phyloP scores from a whole-genome alignment of 2,329 filamentous ascomycete genomes.

The Fusarium coicis region DNA sequence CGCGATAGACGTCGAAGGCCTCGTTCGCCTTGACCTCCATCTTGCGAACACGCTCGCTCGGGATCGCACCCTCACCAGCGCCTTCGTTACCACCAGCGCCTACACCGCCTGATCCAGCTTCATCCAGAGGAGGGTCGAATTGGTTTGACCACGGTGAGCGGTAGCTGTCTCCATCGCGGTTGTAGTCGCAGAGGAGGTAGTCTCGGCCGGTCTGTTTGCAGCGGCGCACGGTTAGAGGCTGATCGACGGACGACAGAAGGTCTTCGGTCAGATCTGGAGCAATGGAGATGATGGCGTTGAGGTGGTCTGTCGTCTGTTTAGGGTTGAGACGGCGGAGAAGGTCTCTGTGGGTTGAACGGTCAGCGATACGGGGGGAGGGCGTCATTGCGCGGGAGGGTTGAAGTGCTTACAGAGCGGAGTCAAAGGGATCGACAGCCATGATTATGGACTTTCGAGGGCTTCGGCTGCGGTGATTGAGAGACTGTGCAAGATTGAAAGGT shows the following conservation, averaged over 20 bases:
- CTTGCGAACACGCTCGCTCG: conserved; percentile 88
- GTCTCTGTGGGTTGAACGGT: conserved; percentile 69
- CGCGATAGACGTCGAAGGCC: conserved; percentile 95
- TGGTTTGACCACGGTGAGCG: conserved; percentile 99
- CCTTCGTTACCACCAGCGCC: conserved; percentile 66
- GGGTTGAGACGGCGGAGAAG: conserved; percentile 98
- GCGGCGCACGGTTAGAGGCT: conserved; percentile 86
- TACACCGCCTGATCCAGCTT: conserved; percentile 65
- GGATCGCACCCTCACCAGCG: conserved; percentile 82
- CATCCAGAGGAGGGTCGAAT: conserved; percentile 89
- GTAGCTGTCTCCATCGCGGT: conserved; percentile 98
- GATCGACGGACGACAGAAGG: conserved; percentile 96
- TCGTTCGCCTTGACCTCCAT: conserved; percentile 96
- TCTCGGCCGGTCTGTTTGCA: conserved; percentile 92
- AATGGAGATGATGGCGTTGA: conserved; percentile 87
- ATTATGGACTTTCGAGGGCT: not conserved
- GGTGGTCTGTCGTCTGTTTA: conserved; percentile 88
- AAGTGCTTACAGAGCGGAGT: conserved; percentile 76
- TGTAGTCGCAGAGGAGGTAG: conserved; percentile 99
- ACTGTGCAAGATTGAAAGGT: not conserved
- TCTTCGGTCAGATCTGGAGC: conserved; percentile 95
- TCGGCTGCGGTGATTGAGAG: not conserved
- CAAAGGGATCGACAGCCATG: conserved; percentile 73
- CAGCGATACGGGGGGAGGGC: conserved; percentile 14
- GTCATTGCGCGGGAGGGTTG: not conserved